Evolutionary conservation across 345 rosid genomes (phyloP).

Genomic region (Acer campestre): DNA sequence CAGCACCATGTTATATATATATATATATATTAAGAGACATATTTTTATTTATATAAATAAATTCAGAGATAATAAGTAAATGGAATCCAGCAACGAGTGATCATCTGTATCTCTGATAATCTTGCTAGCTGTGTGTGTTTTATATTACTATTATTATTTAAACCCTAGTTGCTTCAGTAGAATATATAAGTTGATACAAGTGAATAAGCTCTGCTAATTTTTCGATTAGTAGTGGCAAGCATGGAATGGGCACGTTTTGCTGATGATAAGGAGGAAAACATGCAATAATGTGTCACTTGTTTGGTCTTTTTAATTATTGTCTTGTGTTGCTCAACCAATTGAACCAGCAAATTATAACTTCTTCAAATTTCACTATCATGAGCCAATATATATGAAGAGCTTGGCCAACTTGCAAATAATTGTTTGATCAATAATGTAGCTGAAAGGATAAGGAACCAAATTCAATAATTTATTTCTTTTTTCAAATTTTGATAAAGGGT

Average conservation of each 20-base stretch:
- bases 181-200: background rate
- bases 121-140: background rate
- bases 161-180: background rate
- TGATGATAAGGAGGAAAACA: background rate
- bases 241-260: background rate
- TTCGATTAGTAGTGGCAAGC: background rate
- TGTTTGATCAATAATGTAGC: constrained; percentile 6
- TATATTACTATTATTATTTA: background rate
- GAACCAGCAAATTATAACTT: too few relatives aligned
- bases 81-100: background rate
- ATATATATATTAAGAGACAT: background rate
- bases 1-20: too few relatives aligned
- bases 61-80: background rate
- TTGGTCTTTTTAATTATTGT: background rate
- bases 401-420: background rate
- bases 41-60: background rate
- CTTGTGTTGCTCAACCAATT: background rate
- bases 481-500: background rate
- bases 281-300: background rate
- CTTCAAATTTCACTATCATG: background rate
- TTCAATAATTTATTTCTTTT: too few relatives aligned
- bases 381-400: background rate
- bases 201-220: background rate
- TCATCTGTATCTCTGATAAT: constrained; percentile 1
- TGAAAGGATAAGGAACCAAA: background rate